These are phyloP conservation scores for Phialophora tarda DNA, from an alignment of 2,329 filamentous ascomycete species.

Conservation along the genomic window DNA sequence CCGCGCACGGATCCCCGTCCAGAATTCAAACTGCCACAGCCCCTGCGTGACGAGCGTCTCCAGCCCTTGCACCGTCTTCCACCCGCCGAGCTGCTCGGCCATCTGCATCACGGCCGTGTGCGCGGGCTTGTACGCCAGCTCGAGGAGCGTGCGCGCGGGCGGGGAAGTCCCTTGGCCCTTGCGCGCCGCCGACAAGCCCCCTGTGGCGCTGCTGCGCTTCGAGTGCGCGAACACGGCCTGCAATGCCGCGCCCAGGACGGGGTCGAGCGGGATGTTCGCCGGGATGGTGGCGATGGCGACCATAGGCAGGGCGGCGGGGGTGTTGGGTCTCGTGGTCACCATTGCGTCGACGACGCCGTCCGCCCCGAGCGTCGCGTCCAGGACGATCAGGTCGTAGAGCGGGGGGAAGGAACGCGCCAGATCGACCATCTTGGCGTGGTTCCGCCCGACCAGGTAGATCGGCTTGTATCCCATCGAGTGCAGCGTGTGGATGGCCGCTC, in stretches of 20 bases:
- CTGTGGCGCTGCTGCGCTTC: background rate
- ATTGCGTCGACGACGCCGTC: background rate
- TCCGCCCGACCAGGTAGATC: slow-evolving; percentile 85
- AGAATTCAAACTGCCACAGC: slow-evolving; percentile 80
- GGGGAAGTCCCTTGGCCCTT: slow-evolving; percentile 22
- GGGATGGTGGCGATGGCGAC: slow-evolving; percentile 92
- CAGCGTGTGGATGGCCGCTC: slow-evolving; percentile 88
- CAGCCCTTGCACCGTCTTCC: slow-evolving; percentile 82
- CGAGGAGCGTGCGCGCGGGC: slow-evolving; percentile 61
- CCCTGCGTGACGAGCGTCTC: slow-evolving; percentile 90
- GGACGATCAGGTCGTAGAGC: slow-evolving; percentile 71
- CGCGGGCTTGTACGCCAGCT: slow-evolving; percentile 95
- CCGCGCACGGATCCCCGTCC: slow-evolving; percentile 70
- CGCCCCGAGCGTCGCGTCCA: slow-evolving; percentile 52
- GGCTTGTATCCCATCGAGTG: slow-evolving; percentile 81
- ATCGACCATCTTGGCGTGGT: slow-evolving; percentile 67
- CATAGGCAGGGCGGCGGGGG: slow-evolving; percentile 54
- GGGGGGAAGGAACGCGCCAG: slow-evolving; percentile 75
- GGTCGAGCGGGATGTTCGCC: slow-evolving; percentile 81
- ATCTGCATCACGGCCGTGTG: slow-evolving; percentile 85
- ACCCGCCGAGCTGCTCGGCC: slow-evolving; percentile 69
- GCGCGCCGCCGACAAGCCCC: background rate
- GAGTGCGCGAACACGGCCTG: slow-evolving; percentile 55
- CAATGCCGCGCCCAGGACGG: slow-evolving; percentile 69
- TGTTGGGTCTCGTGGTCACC: background rate